Evolutionary conservation across 176 grass and related monocot genomes (phyloP).

Genomic region (Thalia dealbata): DNA sequence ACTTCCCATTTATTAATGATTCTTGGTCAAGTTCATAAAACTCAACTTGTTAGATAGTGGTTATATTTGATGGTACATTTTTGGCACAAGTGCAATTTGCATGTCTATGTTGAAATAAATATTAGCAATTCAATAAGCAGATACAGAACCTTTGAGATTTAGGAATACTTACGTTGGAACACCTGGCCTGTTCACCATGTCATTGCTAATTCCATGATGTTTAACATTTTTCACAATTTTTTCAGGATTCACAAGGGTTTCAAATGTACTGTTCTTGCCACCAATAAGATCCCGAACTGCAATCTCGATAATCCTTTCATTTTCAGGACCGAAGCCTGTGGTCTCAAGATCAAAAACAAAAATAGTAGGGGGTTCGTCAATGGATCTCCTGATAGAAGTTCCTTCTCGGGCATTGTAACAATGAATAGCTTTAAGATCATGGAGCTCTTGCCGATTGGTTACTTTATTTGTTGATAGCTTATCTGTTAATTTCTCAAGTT

Average conservation of each 20-base stretch:
- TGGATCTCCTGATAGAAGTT: slow-evolving; percentile 30
- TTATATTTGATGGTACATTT: background rate
- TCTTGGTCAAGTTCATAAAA: too few species aligned
- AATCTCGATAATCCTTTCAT: slow-evolving; percentile 71
- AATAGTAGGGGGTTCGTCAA: slow-evolving; percentile 55
- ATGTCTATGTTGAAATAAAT: background rate
- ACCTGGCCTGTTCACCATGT: slow-evolving; percentile 46
- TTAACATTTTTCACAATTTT: slow-evolving; percentile 28
- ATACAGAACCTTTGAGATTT: slow-evolving; percentile 11
- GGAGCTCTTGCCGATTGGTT: slow-evolving; percentile 33
- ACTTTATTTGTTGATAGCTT: slow-evolving; percentile 33
- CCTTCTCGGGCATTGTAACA: slow-evolving; percentile 39
- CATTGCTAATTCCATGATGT: slow-evolving; percentile 54
- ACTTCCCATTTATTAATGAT: too few species aligned
- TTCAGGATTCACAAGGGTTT: slow-evolving; percentile 76
- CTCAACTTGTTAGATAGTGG: too few species aligned
- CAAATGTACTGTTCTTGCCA: slow-evolving; percentile 59
- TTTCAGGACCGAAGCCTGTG: slow-evolving; percentile 43
- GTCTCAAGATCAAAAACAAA: slow-evolving; percentile 91
- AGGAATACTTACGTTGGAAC: slow-evolving; percentile 51
- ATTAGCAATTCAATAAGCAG: slow-evolving; percentile 13
- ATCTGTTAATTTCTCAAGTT: slow-evolving; percentile 31
- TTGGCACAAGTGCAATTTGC: background rate
- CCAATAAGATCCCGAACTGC: slow-evolving; percentile 73
- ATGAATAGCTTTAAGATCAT: slow-evolving; percentile 53